A percentile compares a stretch with the other conserved stretches of the same genome.
phyloP scores from a whole-genome alignment of 345 rosid genomes.

The Gossypium ekmanianum region DNA sequence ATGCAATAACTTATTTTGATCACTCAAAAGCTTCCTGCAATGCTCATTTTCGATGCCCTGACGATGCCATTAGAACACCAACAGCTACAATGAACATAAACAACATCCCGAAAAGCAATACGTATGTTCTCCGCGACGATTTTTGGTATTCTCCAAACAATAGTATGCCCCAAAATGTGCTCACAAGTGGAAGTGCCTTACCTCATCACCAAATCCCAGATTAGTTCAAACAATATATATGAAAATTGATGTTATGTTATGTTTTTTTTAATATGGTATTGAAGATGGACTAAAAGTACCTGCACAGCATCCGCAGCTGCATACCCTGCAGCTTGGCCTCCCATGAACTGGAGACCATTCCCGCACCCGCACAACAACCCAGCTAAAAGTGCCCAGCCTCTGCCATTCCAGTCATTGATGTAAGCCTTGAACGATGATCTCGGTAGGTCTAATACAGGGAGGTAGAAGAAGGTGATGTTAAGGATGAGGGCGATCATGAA shows the following conservation, averaged over 20 bases:
- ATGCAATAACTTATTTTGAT: not conserved
- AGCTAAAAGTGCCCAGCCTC: conserved; percentile 70
- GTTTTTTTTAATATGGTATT: not conserved
- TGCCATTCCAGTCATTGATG: conserved; percentile 65
- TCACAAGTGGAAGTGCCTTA: conserved; percentile 91
- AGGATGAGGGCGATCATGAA: conserved; percentile 50
- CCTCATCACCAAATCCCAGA: not conserved
- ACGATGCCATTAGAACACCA: conserved; percentile 72
- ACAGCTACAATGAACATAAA: conserved; percentile 74
- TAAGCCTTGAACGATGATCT: conserved; percentile 57
- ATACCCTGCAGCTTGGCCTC: conserved; percentile 88
- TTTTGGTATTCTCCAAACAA: conserved; percentile 78
- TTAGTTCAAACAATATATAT: not conserved
- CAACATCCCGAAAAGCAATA: conserved; percentile 36
- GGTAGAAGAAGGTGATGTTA: conserved; percentile 52
- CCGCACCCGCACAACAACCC: conserved; percentile 76
- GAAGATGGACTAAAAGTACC: conserved; percentile 13
- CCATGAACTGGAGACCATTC: conserved; percentile 82
- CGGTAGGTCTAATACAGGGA: conserved; percentile 48
- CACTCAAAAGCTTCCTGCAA: not conserved
- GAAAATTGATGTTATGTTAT: not conserved
- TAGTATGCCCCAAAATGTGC: conserved; percentile 73
- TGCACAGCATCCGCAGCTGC: conserved; percentile 90
- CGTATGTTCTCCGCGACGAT: conserved; percentile 66
- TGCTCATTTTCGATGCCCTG: conserved; percentile 1